Evolutionary conservation across 129 eudicot species (phyloP), one percentile per base, ranked within the genome.

Genomic region (Oenanthe sinensis): DNA sequence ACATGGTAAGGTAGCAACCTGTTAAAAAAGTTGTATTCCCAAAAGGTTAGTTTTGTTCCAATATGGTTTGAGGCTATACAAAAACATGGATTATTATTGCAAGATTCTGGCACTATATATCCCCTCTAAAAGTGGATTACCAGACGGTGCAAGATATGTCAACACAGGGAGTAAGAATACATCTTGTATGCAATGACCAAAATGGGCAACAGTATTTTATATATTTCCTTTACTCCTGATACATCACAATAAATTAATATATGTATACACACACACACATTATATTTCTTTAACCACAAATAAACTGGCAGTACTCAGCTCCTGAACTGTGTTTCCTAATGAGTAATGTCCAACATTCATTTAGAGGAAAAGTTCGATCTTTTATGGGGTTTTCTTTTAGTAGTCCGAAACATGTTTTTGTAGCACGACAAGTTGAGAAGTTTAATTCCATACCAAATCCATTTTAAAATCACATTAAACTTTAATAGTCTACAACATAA

Each of bases 1-100:
- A 93, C 97, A 85, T 93, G 97, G 85, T 93, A 93, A 50, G 97
- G 98, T 76, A 93, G 86, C 70, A 93, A 84, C 90, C 98, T 93
- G 85, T 76, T 83, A 17, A n/a, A 74, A 74, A 16, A 60, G 0
- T n/a, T 74, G 14, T 43, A 45, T n/a, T 45, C 39, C 49, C 37
- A 13, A 26, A 74, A 46, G 76, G 6, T 20, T 43, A 20, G 76
- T 24, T 16, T 13, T 44, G 37, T 72, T 72, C 20, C 52, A 72
- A 22, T 8, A 46, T 46, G 17, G 4, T 28, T 42, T 3, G 8
- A n/a, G 54, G 48, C 30, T 22, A 45, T n/a, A 44, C 4, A 40
- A 24, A n/a, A 36, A 44, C 77, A 45, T 24, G 55, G 17, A 73
- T 24, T 8, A 73, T 24, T 8, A n/a, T 24, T 46, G n/a, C 22